Conservation (phyloP, 2,329 filamentous ascomycete genomes). For the Beauveria brongniartii region DNA sequence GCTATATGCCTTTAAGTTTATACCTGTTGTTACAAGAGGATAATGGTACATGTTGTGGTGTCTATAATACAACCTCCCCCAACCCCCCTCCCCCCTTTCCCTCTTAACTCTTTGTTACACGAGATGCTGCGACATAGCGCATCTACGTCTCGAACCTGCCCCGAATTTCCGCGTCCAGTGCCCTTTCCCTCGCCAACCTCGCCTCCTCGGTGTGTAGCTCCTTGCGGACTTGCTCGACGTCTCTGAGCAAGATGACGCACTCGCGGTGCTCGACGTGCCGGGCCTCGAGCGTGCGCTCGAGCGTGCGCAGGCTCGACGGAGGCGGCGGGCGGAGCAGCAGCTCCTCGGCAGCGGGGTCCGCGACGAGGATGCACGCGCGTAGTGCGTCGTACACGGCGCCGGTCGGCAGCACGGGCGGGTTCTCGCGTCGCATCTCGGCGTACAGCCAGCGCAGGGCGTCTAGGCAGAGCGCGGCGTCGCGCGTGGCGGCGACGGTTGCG, state of each 20-base stretch:
- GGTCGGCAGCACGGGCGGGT: constrained; percentile 37
- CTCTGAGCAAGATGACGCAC: constrained; percentile 23
- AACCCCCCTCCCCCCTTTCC: not conserved
- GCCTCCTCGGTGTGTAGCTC: constrained; percentile 1
- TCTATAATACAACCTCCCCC: not conserved
- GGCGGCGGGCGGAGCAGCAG: constrained; percentile 18
- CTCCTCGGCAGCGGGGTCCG: constrained; percentile 41
- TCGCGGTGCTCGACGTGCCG: constrained; percentile 23
- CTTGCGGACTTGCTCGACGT: constrained; percentile 21
- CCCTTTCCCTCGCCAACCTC: not conserved
- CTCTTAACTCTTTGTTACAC: not conserved
- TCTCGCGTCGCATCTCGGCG: constrained; percentile 52
- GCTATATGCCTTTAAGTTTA: not conserved
- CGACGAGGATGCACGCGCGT: constrained; percentile 46
- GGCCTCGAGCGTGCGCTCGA: constrained; percentile 14
- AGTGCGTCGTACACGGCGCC: constrained; percentile 39
- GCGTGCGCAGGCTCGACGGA: not conserved
- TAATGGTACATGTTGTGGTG: not conserved
- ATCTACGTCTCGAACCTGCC: not conserved
- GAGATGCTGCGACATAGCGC: not conserved
- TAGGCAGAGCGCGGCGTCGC: constrained; percentile 35
- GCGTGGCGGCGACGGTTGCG: constrained; percentile 35
- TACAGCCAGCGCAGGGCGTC: constrained; percentile 44
- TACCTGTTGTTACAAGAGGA: not conserved
- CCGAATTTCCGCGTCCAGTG: constrained; percentile 5